Evolutionary conservation across 192 early-diverging fungal genomes (phyloP).

Genomic region (Linnemannia schmuckeri): DNA sequence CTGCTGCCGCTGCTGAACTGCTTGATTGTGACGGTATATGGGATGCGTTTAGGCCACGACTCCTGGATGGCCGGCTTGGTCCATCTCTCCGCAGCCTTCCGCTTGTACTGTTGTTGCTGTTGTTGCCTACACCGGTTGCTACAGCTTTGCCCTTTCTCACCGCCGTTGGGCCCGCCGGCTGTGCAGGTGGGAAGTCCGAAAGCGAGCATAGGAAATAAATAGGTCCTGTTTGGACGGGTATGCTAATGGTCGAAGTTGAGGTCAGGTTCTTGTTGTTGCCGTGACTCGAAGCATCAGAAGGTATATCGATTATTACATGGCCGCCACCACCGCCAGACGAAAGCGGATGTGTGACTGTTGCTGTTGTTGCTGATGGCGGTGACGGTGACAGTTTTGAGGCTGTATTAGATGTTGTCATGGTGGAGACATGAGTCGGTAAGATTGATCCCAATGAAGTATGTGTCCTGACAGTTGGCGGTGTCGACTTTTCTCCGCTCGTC

Average conservation of each 20-base stretch:
- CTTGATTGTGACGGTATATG: neutral
- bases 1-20: slow-evolving; percentile 9
- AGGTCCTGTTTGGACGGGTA: slow-evolving; percentile 59
- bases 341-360: neutral
- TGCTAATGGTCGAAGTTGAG: slow-evolving; percentile 22
- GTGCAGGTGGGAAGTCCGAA: slow-evolving; percentile 58
- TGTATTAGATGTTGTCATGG: slow-evolving; percentile 18
- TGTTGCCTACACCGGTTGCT: neutral
- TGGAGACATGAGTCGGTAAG: slow-evolving; percentile 32
- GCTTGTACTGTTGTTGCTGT: neutral
- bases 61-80: slow-evolving; percentile 2
- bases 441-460: slow-evolving; percentile 35
- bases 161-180: slow-evolving; percentile 19
- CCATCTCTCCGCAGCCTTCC: neutral
- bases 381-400: slow-evolving; percentile 5
- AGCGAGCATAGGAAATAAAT: slow-evolving; percentile 69
- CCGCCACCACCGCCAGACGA: slow-evolving; percentile 4
- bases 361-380: neutral
- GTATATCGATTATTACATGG: slow-evolving; percentile 25
- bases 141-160: slow-evolving; percentile 44
- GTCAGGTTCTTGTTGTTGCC: neutral
- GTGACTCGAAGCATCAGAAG: neutral
- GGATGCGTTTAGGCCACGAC: neutral
- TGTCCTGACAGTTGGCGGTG: slow-evolving; percentile 7
- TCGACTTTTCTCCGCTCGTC: slow-evolving; percentile 17